Base-by-base conservation (phyloP, 1,139 yeast species). In the Hansenula anomala region DNA sequence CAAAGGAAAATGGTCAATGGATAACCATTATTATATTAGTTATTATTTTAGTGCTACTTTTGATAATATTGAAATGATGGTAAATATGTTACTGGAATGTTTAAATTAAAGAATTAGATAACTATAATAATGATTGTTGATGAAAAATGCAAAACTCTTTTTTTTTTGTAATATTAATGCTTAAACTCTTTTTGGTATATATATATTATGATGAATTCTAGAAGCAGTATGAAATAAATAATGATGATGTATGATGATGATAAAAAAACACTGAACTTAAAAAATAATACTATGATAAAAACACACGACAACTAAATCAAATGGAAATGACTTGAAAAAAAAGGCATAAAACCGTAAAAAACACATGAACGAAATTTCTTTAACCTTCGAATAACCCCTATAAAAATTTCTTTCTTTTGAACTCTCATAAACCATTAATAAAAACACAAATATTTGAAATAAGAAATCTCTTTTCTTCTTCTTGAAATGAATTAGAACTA, bases 1-100 rank as follows among this genome's bases (percentile, higher is more conserved):
- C 81, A 16, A 71, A 72, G 41, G 87, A 83, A 54, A 79, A 84
- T 52, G 90, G 92, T 2, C 81, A 86, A 37, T 67, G 86, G 66
- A 67, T 79, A 31, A 81, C 90, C 0, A 86, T 86, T 26, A 61
- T 78, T n/a, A 71, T 77, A 8, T 63, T 87, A 43, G 67, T 83
- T 6, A 62, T 81, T 19, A 75, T 80, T 31, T 63, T 82, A 47
- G 69, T 82, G 18, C 59, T 80, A 40, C 62, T 82, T 38, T 62
- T 82, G 41, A 75, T 78, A 17, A 76, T 82, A 13, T 23, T 23
- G 25, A 23, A 8, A 15, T 15, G 19, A 27, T 26, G 7, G n/a
- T 26, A 26, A n/a, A n/a, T n/a, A 26, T 26, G 28, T 16, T 26
- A n/a, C n/a, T n/a, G n/a, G n/a, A n/a, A n/a, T n/a, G n/a, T n/a